phyloP scores from a whole-genome alignment of 768 basidiomycete species.

The Trametes cingulata region DNA sequence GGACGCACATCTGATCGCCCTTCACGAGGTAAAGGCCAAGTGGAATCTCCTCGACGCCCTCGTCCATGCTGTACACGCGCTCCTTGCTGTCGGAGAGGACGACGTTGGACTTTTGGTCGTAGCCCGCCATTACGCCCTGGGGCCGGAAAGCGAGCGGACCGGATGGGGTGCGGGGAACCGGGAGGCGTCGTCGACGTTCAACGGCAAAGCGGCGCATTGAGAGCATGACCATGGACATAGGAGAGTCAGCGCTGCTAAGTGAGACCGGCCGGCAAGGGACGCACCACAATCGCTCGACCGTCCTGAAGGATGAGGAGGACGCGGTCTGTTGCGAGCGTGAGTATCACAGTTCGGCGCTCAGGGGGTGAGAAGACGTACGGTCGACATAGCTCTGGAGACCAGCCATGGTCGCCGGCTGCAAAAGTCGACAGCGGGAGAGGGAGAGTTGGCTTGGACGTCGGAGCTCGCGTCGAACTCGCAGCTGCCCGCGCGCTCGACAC shows the following conservation, averaged over 20 bases:
- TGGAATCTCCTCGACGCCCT: constrained; percentile 91
- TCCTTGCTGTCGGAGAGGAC: constrained; percentile 94
- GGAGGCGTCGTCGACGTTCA: constrained; percentile 1
- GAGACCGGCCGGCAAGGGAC: constrained; percentile 30
- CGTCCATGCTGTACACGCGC: constrained; percentile 87
- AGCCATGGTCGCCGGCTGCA: constrained; percentile 55
- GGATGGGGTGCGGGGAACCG: neutral
- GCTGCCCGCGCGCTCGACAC: neutral
- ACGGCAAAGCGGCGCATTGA: neutral
- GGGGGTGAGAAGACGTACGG: constrained; percentile 46
- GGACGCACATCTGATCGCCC: constrained; percentile 94
- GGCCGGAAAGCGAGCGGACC: neutral
- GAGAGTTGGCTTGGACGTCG: neutral
- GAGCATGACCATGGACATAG: neutral
- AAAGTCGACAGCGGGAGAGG: constrained; percentile 1
- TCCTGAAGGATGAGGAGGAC: constrained; percentile 96
- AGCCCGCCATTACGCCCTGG: constrained; percentile 89
- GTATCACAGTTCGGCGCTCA: neutral
- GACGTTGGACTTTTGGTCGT: constrained; percentile 94
- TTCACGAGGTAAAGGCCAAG: constrained; percentile 96
- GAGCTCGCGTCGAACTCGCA: neutral
- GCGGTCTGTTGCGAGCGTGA: constrained; percentile 52
- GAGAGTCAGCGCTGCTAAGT: neutral
- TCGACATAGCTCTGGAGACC: constrained; percentile 92
- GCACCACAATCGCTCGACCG: constrained; percentile 89